Evolutionary conservation across 148 eudicot species (phyloP).

Genomic region (Agrostemma githago): DNA sequence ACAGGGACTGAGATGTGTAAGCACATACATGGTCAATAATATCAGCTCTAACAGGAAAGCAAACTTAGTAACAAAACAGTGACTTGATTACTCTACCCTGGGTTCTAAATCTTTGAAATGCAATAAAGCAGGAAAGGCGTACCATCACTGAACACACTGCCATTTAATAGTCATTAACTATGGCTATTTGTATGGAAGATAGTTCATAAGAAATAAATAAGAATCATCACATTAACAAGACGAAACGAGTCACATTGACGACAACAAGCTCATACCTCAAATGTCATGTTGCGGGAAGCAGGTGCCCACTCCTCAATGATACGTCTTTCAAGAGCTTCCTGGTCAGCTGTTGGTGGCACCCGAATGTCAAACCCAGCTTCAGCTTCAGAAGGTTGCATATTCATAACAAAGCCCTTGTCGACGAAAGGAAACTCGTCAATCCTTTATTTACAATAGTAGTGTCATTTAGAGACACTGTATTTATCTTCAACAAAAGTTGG

Average conservation of each 20-base stretch:
- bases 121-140: background rate
- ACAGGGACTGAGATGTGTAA: background rate
- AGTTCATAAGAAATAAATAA: background rate
- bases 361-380: constrained; percentile 93
- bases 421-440: constrained; percentile 9
- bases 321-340: constrained; percentile 56
- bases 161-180: background rate
- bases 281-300: constrained; percentile 89
- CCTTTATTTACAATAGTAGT: too few species aligned
- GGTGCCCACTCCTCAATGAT: constrained; percentile 98
- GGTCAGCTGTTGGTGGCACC: constrained; percentile 83
- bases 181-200: background rate
- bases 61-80: background rate
- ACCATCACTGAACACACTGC: background rate
- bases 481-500: too few species aligned
- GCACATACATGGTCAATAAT: background rate
- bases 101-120: background rate
- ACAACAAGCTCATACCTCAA: constrained; percentile 49
- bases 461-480: too few species aligned
- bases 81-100: background rate
- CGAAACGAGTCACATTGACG: constrained; percentile 4
- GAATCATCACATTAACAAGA: background rate
- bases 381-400: constrained; percentile 97
- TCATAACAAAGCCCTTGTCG: constrained; percentile 90
- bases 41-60: background rate